Percentiles rank a stretch among this genome's conserved stretches.
phyloP scores from a whole-genome alignment of 345 rosid genomes.

The Boechera stricta region DNA sequence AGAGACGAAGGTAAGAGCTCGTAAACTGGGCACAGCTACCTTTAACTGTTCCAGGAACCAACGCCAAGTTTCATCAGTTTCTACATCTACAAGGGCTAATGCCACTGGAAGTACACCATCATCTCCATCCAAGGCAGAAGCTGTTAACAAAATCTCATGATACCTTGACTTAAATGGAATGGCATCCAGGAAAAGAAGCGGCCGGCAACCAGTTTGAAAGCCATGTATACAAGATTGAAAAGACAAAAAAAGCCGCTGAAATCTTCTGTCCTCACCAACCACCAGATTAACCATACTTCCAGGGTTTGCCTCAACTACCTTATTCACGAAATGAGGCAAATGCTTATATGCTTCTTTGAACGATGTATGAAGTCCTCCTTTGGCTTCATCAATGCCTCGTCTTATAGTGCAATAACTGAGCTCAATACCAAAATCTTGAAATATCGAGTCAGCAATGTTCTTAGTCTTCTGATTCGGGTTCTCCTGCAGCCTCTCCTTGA shows the following conservation, averaged over 20 bases:
- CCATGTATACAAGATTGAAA: constrained; percentile 70
- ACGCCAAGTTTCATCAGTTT: constrained; percentile 75
- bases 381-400: constrained; percentile 89
- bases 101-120: constrained; percentile 80
- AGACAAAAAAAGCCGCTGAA: constrained; percentile 76
- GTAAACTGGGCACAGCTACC: constrained; percentile 58
- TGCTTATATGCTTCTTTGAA: constrained; percentile 71
- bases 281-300: constrained; percentile 66
- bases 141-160: constrained; percentile 78
- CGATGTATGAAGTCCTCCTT: constrained; percentile 81
- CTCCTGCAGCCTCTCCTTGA: constrained; percentile 77
- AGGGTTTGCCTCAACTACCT: constrained; percentile 70
- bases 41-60: constrained; percentile 84
- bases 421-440: constrained; percentile 77
- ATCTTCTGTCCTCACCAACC: constrained; percentile 62
- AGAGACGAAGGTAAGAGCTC: constrained; percentile 73
- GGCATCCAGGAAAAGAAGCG: constrained; percentile 82
- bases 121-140: constrained; percentile 86
- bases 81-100: constrained; percentile 75
- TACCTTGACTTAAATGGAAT: constrained; percentile 71
- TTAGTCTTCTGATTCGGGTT: constrained; percentile 83
- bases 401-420: constrained; percentile 81
- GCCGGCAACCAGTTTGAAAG: constrained; percentile 84
- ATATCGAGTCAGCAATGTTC: constrained; percentile 68
- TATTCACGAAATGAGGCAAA: constrained; percentile 75